These are phyloP conservation scores for Colletotrichum somersetense DNA, from an alignment of 2,329 filamentous ascomycete species.

Conservation along the genomic window DNA sequence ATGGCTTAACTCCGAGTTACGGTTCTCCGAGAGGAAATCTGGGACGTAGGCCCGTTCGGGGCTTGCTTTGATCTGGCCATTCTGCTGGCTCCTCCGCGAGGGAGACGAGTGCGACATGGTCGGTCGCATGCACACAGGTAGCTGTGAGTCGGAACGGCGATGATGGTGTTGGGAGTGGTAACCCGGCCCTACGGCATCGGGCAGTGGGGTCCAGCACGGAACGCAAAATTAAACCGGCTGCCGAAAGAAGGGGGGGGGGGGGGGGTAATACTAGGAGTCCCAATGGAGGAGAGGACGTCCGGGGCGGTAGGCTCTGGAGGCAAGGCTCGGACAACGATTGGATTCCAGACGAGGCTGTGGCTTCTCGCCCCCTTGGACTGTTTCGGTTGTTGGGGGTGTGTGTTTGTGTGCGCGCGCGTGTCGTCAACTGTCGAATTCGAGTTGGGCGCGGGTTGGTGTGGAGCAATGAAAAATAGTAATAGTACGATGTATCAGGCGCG, in stretches of 20 bases:
- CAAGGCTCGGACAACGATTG: slow-evolving; percentile 28
- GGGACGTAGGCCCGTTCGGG: slow-evolving; percentile 64
- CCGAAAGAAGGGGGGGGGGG: not conserved
- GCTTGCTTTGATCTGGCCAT: slow-evolving; percentile 55
- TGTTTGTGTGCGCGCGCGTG: not conserved
- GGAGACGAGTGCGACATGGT: slow-evolving; percentile 61
- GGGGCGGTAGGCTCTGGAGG: slow-evolving; percentile 13
- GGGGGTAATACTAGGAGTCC: not conserved
- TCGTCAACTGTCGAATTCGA: slow-evolving; percentile 21
- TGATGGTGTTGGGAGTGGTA: slow-evolving; percentile 20
- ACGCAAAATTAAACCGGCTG: slow-evolving; percentile 28
- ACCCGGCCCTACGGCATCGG: slow-evolving; percentile 37
- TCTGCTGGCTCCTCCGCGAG: slow-evolving; percentile 49
- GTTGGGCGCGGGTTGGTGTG: slow-evolving; percentile 33
- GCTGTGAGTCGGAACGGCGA: slow-evolving; percentile 12
- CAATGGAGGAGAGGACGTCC: slow-evolving; percentile 23
- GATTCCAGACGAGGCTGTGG: slow-evolving; percentile 38
- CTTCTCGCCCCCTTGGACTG: slow-evolving; percentile 7
- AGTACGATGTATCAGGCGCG: slow-evolving; percentile 41
- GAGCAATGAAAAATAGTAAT: slow-evolving; percentile 38
- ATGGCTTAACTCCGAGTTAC: slow-evolving; percentile 73
- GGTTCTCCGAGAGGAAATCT: slow-evolving; percentile 71
- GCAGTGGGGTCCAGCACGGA: slow-evolving; percentile 36
- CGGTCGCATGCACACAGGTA: slow-evolving; percentile 34
- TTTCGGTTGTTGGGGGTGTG: not conserved